These are phyloP conservation scores for Acanthamoeba castellanii DNA, from an alignment of 208 protist species.

Conservation along the genomic window DNA sequence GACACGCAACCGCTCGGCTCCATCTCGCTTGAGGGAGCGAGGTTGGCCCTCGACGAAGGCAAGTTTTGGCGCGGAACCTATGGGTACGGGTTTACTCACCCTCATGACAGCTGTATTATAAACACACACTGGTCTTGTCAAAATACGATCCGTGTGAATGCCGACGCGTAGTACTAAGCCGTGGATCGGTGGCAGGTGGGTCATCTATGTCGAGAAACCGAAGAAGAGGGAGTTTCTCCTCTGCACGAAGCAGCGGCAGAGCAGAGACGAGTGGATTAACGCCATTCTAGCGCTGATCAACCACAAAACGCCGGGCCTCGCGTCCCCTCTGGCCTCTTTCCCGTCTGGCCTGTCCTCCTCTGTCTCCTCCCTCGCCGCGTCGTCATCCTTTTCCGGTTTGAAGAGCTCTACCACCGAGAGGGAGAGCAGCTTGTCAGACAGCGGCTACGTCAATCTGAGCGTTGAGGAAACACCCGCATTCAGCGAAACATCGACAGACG, in stretches of 20 bases:
- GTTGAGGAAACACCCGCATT: not conserved
- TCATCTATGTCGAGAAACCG: slow-evolving; percentile 1
- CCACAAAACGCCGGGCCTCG: not conserved
- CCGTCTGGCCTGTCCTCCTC: not conserved
- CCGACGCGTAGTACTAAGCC: no score
- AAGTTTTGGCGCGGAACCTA: not conserved
- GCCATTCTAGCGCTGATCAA: not conserved
- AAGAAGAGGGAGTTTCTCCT: slow-evolving; percentile 14
- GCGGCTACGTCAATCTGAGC: not conserved
- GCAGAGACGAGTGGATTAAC: not conserved
- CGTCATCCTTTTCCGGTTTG: not conserved
- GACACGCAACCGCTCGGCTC: slow-evolving; percentile 16
- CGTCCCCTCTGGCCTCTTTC: not conserved
- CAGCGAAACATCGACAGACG: not conserved
- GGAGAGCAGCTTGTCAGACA: not conserved
- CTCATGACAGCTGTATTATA: not conserved
- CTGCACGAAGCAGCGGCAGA: slow-evolving; percentile 23
- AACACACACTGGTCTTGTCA: no score
- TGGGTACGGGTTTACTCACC: not conserved
- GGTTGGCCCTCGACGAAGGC: not conserved
- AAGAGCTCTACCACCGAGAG: not conserved
- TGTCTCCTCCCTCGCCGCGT: not conserved
- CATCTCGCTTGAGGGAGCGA: slow-evolving; percentile 4
- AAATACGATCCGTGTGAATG: not conserved
- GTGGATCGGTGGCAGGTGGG: not conserved